Evolutionary conservation across 2,329 filamentous ascomycete species (phyloP).

Genomic region (Periconia sp.): DNA sequence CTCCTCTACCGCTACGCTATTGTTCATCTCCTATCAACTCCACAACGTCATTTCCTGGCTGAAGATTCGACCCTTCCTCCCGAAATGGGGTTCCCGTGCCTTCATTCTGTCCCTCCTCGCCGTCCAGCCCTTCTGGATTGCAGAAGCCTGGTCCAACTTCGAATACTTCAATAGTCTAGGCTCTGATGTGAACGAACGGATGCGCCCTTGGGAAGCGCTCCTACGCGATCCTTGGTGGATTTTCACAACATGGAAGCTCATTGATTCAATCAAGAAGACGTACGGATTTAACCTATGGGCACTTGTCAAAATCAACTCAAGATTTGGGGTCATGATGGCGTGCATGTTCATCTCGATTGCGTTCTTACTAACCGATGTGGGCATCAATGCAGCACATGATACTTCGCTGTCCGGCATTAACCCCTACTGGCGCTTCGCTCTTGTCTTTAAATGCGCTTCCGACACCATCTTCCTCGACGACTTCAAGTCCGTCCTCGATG

Average conservation of each 20-base stretch:
- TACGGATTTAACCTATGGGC: conserved; percentile 35
- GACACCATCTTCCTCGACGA: conserved; percentile 46
- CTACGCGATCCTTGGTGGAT: conserved; percentile 45
- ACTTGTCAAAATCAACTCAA: conserved; percentile 32
- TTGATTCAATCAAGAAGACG: conserved; percentile 39
- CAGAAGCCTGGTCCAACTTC: conserved; percentile 44
- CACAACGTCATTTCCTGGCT: conserved; percentile 45
- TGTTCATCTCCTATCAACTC: conserved; percentile 44
- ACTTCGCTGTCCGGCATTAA: conserved; percentile 38
- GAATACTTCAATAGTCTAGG: conserved; percentile 43
- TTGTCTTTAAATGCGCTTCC: conserved; percentile 45
- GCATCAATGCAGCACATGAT: conserved; percentile 34
- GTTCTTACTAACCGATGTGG: conserved; percentile 39
- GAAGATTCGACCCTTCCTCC: conserved; percentile 42
- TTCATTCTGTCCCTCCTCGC: conserved; percentile 39
- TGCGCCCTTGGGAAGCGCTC: conserved; percentile 41
- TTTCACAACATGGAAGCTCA: conserved; percentile 42
- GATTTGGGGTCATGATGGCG: conserved; percentile 41
- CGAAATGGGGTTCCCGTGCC: conserved; percentile 38
- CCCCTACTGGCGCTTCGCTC: conserved; percentile 43
- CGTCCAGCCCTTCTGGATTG: conserved; percentile 44
- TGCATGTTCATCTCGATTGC: conserved; percentile 42
- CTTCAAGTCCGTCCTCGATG: conserved; percentile 44
- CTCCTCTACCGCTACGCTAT: conserved; percentile 38
- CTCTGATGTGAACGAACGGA: conserved; percentile 32